These are phyloP conservation scores for Lachancea waltii DNA, from an alignment of 805 yeast genomes.

Conservation along the genomic window DNA sequence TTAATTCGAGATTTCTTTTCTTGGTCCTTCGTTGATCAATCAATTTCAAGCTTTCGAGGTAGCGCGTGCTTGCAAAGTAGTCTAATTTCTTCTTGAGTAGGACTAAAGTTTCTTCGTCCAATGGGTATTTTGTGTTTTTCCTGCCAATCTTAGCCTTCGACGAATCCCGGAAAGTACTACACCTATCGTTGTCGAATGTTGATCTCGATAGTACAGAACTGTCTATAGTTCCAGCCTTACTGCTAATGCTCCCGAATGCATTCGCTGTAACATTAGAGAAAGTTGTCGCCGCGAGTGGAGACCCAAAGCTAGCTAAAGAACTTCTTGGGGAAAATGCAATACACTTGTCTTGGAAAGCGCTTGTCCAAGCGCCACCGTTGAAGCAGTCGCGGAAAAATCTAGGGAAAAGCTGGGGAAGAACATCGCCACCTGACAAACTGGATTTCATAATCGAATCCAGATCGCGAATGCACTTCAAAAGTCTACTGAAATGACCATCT, in stretches of 20 bases:
- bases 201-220: constrained; percentile 3
- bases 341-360: constrained; percentile 37
- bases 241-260: constrained; percentile 8
- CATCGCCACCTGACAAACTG: constrained; percentile 18
- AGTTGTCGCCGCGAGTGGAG: not conserved
- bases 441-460: constrained; percentile 25
- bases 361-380: constrained; percentile 76
- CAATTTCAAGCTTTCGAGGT: constrained; percentile 20
- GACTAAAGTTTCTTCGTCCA: constrained; percentile 24
- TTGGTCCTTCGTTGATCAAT: constrained; percentile 13
- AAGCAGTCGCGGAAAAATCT: constrained; percentile 59
- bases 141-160: constrained; percentile 2
- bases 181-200: constrained; percentile 4
- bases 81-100: constrained; percentile 18
- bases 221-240: constrained; percentile 8
- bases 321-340: not conserved
- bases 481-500: constrained; percentile 28
- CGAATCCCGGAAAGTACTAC: not conserved
- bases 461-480: constrained; percentile 25
- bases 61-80: constrained; percentile 9
- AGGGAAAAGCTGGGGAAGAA: constrained; percentile 61
- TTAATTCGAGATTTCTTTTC: constrained; percentile 20
- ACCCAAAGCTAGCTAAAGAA: constrained; percentile 1
- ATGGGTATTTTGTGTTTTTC: constrained; percentile 16
- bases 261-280: not conserved